Conservation (phyloP, 305 asterid genomes). For the Plantago rigida region DNA sequence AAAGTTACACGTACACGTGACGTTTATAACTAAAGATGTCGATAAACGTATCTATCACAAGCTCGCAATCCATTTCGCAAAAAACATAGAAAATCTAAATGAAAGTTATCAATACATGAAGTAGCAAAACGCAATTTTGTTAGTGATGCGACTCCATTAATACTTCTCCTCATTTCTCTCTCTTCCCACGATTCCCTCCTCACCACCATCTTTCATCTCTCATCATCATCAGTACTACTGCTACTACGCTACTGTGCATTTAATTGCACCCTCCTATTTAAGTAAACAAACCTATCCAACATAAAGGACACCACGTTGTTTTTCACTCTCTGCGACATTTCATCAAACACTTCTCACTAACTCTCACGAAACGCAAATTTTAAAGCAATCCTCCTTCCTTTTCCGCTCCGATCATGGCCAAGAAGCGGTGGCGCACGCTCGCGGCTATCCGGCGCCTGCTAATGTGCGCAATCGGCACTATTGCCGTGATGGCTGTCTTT, state of each 20-base stretch:
- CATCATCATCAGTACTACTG: neutral
- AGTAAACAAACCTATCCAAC: neutral
- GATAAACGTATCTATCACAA: too few species aligned
- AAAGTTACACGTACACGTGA: too few species aligned
- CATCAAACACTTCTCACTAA: constrained; percentile 2
- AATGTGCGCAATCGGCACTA: constrained; percentile 47
- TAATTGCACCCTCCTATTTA: constrained; percentile 3
- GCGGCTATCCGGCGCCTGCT: constrained; percentile 47
- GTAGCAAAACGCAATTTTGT: too few species aligned
- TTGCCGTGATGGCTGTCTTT: constrained; percentile 52
- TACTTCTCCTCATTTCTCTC: too few species aligned
- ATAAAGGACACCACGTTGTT: neutral
- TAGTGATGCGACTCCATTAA: neutral
- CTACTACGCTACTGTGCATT: neutral
- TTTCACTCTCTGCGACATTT: neutral
- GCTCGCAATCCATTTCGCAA: too few species aligned
- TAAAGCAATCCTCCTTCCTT: neutral
- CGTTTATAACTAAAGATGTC: too few species aligned
- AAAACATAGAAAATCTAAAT: too few species aligned
- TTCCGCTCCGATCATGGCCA: constrained; percentile 26
- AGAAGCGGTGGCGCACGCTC: constrained; percentile 59
- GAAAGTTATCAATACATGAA: too few species aligned
- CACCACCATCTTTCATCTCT: neutral
- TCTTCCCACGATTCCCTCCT: constrained; percentile 25
- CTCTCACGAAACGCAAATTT: neutral